phyloP scores from a whole-genome alignment of 2,329 filamentous ascomycete species.

The Penicillium sp. region DNA sequence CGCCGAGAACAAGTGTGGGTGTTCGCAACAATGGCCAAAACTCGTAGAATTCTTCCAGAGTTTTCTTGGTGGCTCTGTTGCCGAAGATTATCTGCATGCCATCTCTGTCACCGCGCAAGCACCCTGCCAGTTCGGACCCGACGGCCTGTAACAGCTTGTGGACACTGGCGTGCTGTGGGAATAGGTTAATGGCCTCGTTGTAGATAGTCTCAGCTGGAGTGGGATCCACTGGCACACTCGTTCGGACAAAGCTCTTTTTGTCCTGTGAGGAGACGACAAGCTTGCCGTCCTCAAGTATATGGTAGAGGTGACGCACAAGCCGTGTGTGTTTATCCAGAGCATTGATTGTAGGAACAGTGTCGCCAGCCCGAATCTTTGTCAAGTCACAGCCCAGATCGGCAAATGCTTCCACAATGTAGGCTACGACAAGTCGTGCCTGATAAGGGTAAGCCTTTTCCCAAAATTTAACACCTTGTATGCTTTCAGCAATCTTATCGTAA shows the following conservation, averaged over 20 bases:
- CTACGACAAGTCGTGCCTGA: background rate
- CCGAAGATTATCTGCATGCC: conserved; percentile 35
- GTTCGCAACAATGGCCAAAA: background rate
- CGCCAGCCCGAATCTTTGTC: background rate
- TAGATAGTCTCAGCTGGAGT: background rate
- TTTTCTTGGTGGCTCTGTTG: conserved; percentile 1
- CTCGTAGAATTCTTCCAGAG: background rate
- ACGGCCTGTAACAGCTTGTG: conserved; percentile 27
- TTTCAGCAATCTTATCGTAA: too few species aligned
- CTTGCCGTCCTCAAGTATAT: background rate
- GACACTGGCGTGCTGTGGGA: conserved; percentile 22
- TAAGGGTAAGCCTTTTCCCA: background rate
- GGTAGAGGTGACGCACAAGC: background rate
- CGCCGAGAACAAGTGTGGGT: background rate
- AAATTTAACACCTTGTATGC: background rate
- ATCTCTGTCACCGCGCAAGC: conserved; percentile 31
- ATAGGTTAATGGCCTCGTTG: background rate
- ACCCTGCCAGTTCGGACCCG: conserved; percentile 27
- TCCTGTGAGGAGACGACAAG: background rate
- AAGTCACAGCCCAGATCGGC: background rate
- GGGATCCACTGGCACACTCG: background rate
- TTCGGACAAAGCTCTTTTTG: background rate
- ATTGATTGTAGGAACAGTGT: background rate
- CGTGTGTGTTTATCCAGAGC: background rate
- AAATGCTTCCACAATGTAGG: conserved; percentile 2